phyloP scores from a whole-genome alignment of 2,329 filamentous ascomycete genomes.

The Fusarium albosuccineum region DNA sequence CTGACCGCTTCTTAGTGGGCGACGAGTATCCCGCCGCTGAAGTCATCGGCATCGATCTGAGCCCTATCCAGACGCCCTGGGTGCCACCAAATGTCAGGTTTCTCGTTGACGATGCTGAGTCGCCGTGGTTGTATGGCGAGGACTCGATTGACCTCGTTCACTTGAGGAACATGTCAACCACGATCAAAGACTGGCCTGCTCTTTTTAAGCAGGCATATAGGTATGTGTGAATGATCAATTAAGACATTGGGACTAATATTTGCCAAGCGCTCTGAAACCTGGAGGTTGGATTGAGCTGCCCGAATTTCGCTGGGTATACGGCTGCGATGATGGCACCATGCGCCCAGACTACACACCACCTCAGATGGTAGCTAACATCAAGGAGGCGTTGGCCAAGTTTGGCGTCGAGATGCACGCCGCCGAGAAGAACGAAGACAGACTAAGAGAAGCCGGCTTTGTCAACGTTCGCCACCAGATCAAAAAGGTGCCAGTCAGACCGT shows the following conservation, averaged over 20 bases:
- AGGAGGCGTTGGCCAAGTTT: conserved; percentile 46
- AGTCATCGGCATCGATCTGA: conserved; percentile 56
- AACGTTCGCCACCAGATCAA: conserved; percentile 55
- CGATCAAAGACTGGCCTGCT: conserved; percentile 42
- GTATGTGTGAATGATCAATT: no score
- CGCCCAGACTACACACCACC: conserved; percentile 44
- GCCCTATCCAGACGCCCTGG: conserved; percentile 56
- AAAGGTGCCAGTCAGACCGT: conserved; percentile 62
- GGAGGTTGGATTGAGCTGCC: conserved; percentile 63
- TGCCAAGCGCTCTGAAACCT: conserved; percentile 50
- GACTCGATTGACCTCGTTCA: conserved; percentile 49
- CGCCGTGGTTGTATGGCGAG: conserved; percentile 46
- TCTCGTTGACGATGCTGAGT: conserved; percentile 53
- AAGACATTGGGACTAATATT: no score
- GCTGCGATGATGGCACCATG: conserved; percentile 48
- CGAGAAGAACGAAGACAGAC: conserved; percentile 45
- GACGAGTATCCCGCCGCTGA: conserved; percentile 55
- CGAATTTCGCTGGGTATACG: conserved; percentile 45
- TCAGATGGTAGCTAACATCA: conserved; percentile 47
- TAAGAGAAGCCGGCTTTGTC: conserved; percentile 55
- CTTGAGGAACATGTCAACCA: conserved; percentile 53
- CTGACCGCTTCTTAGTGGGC: conserved; percentile 44
- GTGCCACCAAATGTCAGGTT: conserved; percentile 57
- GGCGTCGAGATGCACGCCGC: conserved; percentile 50
- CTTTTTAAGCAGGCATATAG: conserved; percentile 40